These are phyloP conservation scores for Cicer chorassanicum DNA, from an alignment of 306 rosid genomes.

Conservation along the genomic window DNA sequence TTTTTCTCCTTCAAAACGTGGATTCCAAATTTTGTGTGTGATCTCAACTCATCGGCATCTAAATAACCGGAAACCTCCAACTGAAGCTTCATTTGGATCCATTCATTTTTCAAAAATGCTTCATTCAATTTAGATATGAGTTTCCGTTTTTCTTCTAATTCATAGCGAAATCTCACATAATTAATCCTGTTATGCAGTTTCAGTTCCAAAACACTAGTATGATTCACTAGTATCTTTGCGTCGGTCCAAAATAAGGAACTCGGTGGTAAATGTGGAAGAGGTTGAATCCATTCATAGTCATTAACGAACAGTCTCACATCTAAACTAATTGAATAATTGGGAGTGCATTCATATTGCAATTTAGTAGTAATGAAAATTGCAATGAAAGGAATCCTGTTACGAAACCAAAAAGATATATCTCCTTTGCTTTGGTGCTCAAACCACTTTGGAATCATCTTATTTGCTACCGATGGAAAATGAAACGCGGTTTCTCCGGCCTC, in stretches of 20 bases:
- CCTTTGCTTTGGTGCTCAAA: background rate
- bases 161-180: too few species aligned
- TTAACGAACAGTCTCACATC: too few species aligned
- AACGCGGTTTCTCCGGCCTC: background rate
- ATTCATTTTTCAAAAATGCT: background rate
- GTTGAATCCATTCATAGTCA: too few species aligned
- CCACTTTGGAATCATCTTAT: background rate
- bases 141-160: background rate
- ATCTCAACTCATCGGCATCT: background rate
- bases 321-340: too few species aligned
- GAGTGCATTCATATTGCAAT: too few species aligned
- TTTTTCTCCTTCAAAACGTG: background rate
- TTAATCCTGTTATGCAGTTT: too few species aligned
- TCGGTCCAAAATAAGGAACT: too few species aligned
- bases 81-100: background rate
- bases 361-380: too few species aligned
- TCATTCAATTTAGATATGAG: background rate
- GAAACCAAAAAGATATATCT: background rate
- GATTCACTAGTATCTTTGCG: too few species aligned
- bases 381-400: background rate
- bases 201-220: too few species aligned
- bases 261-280: too few species aligned
- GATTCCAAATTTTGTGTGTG: background rate
- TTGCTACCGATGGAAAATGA: background rate
- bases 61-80: too few species aligned